phyloP scores from a whole-genome alignment of 2,329 filamentous ascomycete genomes.

The Helotiales sp. region DNA sequence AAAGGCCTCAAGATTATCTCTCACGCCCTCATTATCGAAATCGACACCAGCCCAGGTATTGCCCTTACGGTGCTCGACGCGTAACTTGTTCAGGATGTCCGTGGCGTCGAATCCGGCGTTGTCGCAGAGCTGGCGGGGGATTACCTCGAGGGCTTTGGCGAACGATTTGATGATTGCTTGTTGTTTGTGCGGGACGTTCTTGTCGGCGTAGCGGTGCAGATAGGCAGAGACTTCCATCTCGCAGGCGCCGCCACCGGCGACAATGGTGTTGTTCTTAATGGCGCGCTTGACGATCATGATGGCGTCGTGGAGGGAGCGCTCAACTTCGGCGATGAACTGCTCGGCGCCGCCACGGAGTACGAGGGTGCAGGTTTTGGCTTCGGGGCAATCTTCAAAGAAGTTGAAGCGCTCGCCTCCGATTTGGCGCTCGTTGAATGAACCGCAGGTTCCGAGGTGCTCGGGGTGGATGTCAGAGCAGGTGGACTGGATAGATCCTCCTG shows the following conservation, averaged over 20 bases:
- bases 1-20: constrained; percentile 93
- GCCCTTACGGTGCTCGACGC: constrained; percentile 94
- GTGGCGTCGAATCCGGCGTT: constrained; percentile 98
- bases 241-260: constrained; percentile 89
- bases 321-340: constrained; percentile 98
- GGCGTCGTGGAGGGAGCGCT: constrained; percentile 95
- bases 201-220: constrained; percentile 90
- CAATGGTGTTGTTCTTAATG: constrained; percentile 91
- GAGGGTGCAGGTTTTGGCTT: constrained; percentile 95
- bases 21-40: constrained; percentile 87
- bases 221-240: constrained; percentile 98
- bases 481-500: constrained; percentile 88
- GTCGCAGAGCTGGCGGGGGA: constrained; percentile 95
- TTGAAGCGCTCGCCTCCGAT: constrained; percentile 98
- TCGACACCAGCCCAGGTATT: constrained; percentile 95
- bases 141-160: constrained; percentile 94
- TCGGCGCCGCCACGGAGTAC: constrained; percentile 95
- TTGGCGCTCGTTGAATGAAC: constrained; percentile 90
- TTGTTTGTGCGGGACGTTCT: constrained; percentile 92
- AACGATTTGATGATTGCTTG: constrained; percentile 98
- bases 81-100: constrained; percentile 93
- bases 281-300: constrained; percentile 99
- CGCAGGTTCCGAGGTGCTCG: constrained; percentile 90
- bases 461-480: constrained; percentile 94
- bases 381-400: constrained; percentile 95